These are phyloP conservation scores for Lyophyllum decastes DNA, from an alignment of 768 basidiomycete genomes.

Conservation along the genomic window DNA sequence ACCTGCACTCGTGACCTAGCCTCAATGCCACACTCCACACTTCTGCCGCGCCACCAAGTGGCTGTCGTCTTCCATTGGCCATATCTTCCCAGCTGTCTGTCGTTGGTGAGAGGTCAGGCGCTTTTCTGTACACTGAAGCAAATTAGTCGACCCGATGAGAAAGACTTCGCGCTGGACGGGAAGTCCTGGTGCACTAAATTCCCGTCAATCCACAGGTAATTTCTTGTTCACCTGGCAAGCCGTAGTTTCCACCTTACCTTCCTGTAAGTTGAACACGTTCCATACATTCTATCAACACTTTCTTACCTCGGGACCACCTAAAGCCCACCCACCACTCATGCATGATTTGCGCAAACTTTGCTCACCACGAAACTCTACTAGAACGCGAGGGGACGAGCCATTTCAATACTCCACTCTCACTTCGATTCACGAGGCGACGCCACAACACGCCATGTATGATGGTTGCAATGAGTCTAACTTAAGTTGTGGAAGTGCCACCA, in stretches of 20 bases:
- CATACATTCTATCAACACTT: neutral
- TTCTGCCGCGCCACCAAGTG: neutral
- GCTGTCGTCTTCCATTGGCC: neutral
- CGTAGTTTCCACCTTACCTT: too few species aligned
- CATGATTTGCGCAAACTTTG: too few species aligned
- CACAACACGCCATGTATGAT: neutral
- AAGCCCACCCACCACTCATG: neutral
- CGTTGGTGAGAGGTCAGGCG: neutral
- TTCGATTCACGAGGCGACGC: neutral
- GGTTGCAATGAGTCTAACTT: neutral
- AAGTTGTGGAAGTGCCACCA: neutral
- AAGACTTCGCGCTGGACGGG: too few species aligned
- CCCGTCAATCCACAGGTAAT: too few species aligned
- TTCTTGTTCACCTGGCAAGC: too few species aligned
- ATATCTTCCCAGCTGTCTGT: neutral
- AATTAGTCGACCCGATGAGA: too few species aligned
- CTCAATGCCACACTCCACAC: neutral
- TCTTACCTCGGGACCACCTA: neutral
- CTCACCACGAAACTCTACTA: too few species aligned
- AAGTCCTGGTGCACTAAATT: too few species aligned
- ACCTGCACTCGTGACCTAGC: neutral
- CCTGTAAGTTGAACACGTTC: neutral
- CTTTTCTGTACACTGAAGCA: neutral
- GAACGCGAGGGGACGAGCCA: too few species aligned
- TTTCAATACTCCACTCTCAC: neutral